Base-by-base conservation (phyloP, 345 rosid genomes). In the Alliaria petiolata region DNA sequence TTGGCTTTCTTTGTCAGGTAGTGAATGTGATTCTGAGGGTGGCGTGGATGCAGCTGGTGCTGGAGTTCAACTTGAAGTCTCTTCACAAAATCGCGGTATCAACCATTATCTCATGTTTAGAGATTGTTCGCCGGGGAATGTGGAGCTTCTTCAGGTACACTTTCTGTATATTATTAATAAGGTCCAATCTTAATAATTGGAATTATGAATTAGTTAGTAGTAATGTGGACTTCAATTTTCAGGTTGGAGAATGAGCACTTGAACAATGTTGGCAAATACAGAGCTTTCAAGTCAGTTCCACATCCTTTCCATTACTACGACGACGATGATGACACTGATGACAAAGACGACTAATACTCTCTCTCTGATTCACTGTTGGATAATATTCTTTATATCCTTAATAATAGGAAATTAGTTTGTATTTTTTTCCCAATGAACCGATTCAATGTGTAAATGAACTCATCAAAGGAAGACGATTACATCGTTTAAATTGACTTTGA, bases 101-200 rank as follows among this genome's bases (percentile, higher is more conserved):
- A 14, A 79, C 82, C 8, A 42, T 80, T 13, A 74, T 81, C 26
- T 77, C 95, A 50, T 85, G 87, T 71, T 82, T 88, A 17, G 97
- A 90, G 74, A 81, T 86, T 10, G 63, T 86, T 54, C 85, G 92
- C 12, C 82, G 92, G 0, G 92, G 90, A 45, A 77, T 88, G 35
- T 90, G 95, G 95, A 90, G 81, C 75, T 90, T 90, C 80, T 88
- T 88, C 86, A 86, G 91, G 96, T 87, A 71, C 78, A 40, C n/a
- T n/a, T n/a, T n/a, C n/a, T n/a, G n/a, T n/a, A n/a, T n/a, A n/a
- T n/a, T n/a, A n/a, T 15, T 28, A 19, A 14, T 12, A 52, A 1
- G 13, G 11, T 25, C 64, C 20, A 65, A 38, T 1, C 17, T 34
- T 10, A 6, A 31, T 10, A 62, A 44, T n/a, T 34, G 2, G 44